These are phyloP conservation scores for Sordariomycetes sp. DNA, from an alignment of 2,329 filamentous ascomycete genomes.

Conservation along the genomic window DNA sequence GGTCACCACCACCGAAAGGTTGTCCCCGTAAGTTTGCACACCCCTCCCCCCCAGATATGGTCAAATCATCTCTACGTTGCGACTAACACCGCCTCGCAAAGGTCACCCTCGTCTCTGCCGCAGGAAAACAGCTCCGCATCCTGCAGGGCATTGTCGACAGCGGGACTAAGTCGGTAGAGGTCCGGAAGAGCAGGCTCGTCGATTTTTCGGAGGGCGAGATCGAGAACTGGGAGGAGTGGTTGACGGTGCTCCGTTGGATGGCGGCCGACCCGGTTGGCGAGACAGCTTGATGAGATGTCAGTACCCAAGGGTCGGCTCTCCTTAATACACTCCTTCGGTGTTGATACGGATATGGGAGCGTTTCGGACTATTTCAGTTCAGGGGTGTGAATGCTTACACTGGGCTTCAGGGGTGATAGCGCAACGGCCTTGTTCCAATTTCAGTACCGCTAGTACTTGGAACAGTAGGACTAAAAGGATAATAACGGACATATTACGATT, in stretches of 20 bases:
- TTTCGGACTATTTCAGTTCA: too few species aligned
- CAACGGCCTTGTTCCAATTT: too few species aligned
- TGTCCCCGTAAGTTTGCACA: neutral
- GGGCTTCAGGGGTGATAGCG: too few species aligned
- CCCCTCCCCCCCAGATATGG: too few species aligned
- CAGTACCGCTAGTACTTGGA: too few species aligned
- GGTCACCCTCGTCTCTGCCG: neutral
- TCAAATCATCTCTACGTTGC: too few species aligned
- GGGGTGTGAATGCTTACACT: too few species aligned
- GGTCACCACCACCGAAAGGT: neutral
- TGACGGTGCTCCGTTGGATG: neutral
- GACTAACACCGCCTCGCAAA: neutral
- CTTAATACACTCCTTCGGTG: too few species aligned
- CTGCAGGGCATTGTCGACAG: neutral
- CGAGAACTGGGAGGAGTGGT: neutral
- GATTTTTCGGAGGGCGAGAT: neutral
- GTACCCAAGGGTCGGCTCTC: too few species aligned
- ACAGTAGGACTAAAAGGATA: too few species aligned
- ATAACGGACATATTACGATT: too few species aligned
- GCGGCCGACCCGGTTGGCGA: neutral
- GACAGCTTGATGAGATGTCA: neutral
- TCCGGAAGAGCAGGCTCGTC: neutral
- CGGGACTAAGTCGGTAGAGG: neutral
- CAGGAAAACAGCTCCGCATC: neutral
- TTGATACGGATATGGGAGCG: too few species aligned